Conservation (phyloP, 2,329 filamentous ascomycete species). For the Aspergillus clavatus region DNA sequence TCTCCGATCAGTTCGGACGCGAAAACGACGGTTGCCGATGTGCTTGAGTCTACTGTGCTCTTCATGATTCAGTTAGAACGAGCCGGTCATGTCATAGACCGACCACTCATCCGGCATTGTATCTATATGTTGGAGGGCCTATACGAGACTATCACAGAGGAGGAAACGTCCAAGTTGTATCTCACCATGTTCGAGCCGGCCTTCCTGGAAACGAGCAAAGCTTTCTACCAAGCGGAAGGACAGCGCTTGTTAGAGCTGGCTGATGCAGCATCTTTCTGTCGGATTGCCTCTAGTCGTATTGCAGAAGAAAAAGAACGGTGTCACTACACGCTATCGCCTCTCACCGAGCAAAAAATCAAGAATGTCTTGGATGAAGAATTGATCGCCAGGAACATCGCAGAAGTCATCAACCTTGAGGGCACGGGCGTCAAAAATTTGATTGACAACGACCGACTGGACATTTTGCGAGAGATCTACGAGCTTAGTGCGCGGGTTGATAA, state of each 20-base stretch:
- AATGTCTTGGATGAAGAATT: conserved; percentile 75
- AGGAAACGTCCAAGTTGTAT: conserved; percentile 76
- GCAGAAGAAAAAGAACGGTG: conserved; percentile 79
- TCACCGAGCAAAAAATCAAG: conserved; percentile 68
- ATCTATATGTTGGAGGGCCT: conserved; percentile 85
- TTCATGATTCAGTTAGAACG: conserved; percentile 92
- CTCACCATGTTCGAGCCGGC: conserved; percentile 73
- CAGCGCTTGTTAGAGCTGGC: conserved; percentile 67
- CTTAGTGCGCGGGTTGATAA: conserved; percentile 73
- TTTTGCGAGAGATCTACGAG: conserved; percentile 74
- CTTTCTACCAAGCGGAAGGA: conserved; percentile 74
- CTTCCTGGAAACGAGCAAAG: conserved; percentile 65
- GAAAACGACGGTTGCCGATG: conserved; percentile 57
- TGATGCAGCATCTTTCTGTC: conserved; percentile 77
- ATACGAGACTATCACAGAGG: conserved; percentile 75
- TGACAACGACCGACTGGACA: conserved; percentile 75
- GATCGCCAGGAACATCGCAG: conserved; percentile 69
- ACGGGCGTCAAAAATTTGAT: conserved; percentile 87
- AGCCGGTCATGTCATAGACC: conserved; percentile 82
- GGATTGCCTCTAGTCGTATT: conserved; percentile 68
- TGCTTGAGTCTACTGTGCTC: conserved; percentile 76
- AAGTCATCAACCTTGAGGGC: conserved; percentile 77
- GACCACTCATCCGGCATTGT: conserved; percentile 73
- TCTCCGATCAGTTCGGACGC: conserved; percentile 47
- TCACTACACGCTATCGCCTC: conserved; percentile 69